A percentile compares a stretch with the other conserved stretches of the same genome.
Conservation (phyloP, 2,329 filamentous ascomycete species). For the Paracoccidioides lutzii region DNA sequence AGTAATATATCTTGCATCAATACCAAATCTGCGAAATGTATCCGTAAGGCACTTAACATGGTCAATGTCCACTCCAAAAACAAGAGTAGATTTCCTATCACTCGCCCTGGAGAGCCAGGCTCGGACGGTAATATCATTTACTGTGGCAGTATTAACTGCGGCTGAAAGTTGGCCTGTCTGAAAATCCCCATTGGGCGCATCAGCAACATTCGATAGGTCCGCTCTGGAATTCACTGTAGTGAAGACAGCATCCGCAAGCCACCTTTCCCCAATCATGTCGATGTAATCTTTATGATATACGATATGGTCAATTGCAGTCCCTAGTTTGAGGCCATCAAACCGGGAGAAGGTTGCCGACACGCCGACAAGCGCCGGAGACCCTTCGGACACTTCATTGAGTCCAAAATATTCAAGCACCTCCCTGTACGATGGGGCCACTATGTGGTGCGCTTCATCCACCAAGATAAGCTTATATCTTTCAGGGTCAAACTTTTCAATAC, state of each 20-base stretch:
- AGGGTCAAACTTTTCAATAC: conserved; percentile 74
- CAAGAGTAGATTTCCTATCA: conserved; percentile 68
- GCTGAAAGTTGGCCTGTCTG: conserved; percentile 61
- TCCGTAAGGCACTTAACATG: conserved; percentile 66
- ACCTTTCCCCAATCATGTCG: conserved; percentile 77
- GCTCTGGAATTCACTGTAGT: conserved; percentile 79
- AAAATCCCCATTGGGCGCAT: conserved; percentile 62
- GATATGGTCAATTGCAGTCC: conserved; percentile 81
- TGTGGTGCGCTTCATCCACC: conserved; percentile 95
- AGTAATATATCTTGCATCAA: conserved; percentile 80
- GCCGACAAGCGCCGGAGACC: conserved; percentile 61
- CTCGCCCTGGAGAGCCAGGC: conserved; percentile 70
- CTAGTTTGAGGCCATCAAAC: conserved; percentile 71
- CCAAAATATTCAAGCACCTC: conserved; percentile 66
- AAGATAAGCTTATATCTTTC: conserved; percentile 72
- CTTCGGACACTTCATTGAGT: conserved; percentile 40
- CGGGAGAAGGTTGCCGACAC: conserved; percentile 74
- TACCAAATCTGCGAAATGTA: conserved; percentile 61
- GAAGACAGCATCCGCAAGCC: conserved; percentile 84
- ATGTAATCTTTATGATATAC: conserved; percentile 84
- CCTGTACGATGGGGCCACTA: conserved; percentile 73
- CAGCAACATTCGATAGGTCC: conserved; percentile 60
- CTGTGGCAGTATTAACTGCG: conserved; percentile 66
- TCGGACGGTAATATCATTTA: conserved; percentile 73
- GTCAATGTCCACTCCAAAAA: conserved; percentile 83